Evolutionary conservation across 2,329 filamentous ascomycete species (phyloP), one percentile per base, ranked within the genome.

Genomic region (Ophiostoma australiae): DNA sequence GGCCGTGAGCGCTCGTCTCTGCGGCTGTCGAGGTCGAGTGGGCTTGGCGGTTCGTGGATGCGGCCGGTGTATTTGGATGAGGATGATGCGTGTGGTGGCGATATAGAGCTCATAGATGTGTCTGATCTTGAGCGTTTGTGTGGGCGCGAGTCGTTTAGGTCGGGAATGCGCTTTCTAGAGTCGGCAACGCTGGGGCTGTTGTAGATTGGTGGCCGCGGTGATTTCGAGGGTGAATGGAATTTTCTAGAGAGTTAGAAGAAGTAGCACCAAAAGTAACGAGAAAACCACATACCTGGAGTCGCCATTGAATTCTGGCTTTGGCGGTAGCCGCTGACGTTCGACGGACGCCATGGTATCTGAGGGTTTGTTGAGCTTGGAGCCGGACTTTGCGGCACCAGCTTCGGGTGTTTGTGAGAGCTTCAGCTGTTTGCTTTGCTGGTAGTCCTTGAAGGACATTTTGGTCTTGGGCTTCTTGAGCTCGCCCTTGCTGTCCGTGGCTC

Each of bases 381-480:
- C 63, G 7, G 76, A 52, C 75, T 74, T 70, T 77, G 67, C 77
- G 17, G 80, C 77, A 0, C 81, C 79, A 17, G 81, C 81, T 10
- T 79, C 77, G 11, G 81, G 79, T 69, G 78, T 78, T 70, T 79
- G 80, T 13, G 81, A 78, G 69, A 79, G 80, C 74, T 78, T 79
- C 76, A 84, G 84, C 77, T 84, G 85, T 41, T 76, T 76, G 72
- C 77, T 85, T 73, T 85, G 87, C 78, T 85, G 85, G 75, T 87
- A 88, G 76, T 88, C 86, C 77, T 84, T 86, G 72, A 88, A 78
- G 17, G 85, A 86, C 74, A 88, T 77, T 77, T 87, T 80, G 72
- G 63, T 66, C 7, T n/a, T n/a, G 8, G 63, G 33, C 33, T 84
- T 81, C 72, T 76, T 75, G 27, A 65, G 8, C 13, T 68, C 72